Base-by-base conservation (phyloP, 768 basidiomycete genomes). In the Suillus paluster region DNA sequence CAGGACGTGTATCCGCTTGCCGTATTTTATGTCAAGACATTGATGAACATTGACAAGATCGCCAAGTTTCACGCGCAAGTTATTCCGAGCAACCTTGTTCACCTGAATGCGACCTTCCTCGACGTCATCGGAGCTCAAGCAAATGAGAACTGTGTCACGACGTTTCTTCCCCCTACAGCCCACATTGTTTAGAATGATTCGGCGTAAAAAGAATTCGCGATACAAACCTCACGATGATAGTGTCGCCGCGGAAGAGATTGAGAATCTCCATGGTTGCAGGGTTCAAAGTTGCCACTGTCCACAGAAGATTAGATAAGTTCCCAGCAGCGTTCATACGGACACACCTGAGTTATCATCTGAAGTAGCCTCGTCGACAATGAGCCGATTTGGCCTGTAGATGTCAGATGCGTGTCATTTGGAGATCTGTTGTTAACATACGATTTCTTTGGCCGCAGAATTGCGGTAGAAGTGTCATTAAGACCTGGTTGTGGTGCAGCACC, bases 21-120 rank as follows among this genome's bases (percentile, higher is more conserved):
- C 97, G 76, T 99, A 99, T 79, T 98, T 97, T 84, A 99, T 98
- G 71, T 99, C 97, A 63, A 91, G 86, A 74, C 96, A 98, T 70
- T 94, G 88, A 76, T 99, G 96, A 1, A 99, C 95, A 64, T 92
- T 93, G 73, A 95, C 95, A 59, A 99, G 84, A 77, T 99, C 97
- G 46, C 93, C 97, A 46, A 99, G 89, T 81, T 98, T 99, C 68
- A 99, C 94, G 59, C 97, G 93, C 52, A 99, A 79, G 79, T 99
- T 99, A 81, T 98, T 97, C 61, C 97, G 94, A n/a, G 97, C 97
- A 39, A 99, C 97, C 78, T 99, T 99, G 89, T 99, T 99, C 79
- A 99, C 81, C 71, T 97, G 96, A 65, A 99, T 96, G 74, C 94
- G 93, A 61, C 97, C 97, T 78, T 99, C 97, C 69, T 98, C 97